A percentile compares a stretch with the other conserved stretches of the same genome.
Evolutionary conservation across 257 asterid species (phyloP).

Genomic region (Asclepias syriaca): DNA sequence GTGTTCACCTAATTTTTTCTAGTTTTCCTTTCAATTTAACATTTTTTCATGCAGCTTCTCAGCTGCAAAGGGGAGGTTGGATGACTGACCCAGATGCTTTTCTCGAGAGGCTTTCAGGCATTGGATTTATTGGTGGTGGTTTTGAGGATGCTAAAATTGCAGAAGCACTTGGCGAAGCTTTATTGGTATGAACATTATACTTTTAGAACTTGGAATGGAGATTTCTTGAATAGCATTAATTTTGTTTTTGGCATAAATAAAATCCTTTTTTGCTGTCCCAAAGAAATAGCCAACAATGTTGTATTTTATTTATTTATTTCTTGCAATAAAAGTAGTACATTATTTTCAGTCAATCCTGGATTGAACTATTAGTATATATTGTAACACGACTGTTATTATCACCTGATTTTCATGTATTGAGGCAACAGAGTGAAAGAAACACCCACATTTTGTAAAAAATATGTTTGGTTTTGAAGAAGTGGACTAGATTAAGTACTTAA

Average conservation of each 20-base stretch:
- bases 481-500: background rate
- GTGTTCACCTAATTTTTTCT: background rate
- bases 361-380: background rate
- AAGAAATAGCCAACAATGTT: conserved; percentile 3
- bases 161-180: conserved; percentile 93
- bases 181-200: conserved; percentile 47
- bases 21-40: conserved; percentile 6
- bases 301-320: background rate
- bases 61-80: conserved; percentile 91
- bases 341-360: background rate
- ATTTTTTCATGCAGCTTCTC: conserved; percentile 46
- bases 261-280: background rate
- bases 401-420: background rate
- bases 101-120: conserved; percentile 84
- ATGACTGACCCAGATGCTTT: conserved; percentile 70
- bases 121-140: conserved; percentile 89
- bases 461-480: background rate
- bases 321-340: background rate
- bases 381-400: too few species aligned
- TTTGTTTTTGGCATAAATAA: background rate
- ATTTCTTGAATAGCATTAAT: background rate
- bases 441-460: background rate
- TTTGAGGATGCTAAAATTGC: conserved; percentile 85
- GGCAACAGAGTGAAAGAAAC: background rate
- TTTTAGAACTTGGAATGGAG: background rate